Conservation (phyloP, 1,284 basidiomycete genomes). For the Amylostereum areolatum region DNA sequence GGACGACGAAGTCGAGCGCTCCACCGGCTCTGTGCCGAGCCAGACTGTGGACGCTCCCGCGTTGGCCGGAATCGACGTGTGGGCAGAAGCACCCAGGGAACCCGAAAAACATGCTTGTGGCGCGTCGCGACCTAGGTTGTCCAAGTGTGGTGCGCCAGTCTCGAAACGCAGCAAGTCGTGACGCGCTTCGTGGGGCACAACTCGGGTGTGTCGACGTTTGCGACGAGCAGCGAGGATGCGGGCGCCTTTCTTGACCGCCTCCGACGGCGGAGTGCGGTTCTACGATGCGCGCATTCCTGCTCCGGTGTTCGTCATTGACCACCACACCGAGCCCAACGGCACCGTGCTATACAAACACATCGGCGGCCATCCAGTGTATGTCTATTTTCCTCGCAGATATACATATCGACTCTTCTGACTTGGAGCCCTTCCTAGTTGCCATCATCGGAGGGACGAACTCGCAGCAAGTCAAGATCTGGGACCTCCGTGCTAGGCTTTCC, state of each 20-base stretch:
- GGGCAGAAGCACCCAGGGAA: conserved; percentile 11
- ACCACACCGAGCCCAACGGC: neutral
- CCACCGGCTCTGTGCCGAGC: neutral
- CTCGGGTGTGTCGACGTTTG: conserved; percentile 23
- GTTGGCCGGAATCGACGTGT: neutral
- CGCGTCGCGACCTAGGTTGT: no score
- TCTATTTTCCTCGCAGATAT: neutral
- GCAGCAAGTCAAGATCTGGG: conserved; percentile 5
- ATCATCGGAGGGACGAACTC: conserved; percentile 1
- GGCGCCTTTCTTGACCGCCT: conserved; percentile 30
- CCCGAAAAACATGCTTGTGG: no score
- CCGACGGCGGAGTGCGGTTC: conserved; percentile 33
- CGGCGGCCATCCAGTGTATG: conserved; percentile 8
- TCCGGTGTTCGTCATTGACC: conserved; percentile 19
- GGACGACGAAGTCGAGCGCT: neutral
- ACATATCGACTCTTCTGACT: neutral
- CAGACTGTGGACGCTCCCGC: neutral
- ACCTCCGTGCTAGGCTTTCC: neutral
- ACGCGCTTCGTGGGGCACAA: conserved; percentile 34
- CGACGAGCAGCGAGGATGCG: conserved; percentile 27
- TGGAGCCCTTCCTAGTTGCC: neutral
- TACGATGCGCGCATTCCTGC: conserved; percentile 30
- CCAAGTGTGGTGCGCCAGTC: conserved; percentile 16
- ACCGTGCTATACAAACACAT: conserved; percentile 7
- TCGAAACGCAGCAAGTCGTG: conserved; percentile 19